Evolutionary conservation across 2,329 filamentous ascomycete species (phyloP).

Genomic region (Fusarium sp.): DNA sequence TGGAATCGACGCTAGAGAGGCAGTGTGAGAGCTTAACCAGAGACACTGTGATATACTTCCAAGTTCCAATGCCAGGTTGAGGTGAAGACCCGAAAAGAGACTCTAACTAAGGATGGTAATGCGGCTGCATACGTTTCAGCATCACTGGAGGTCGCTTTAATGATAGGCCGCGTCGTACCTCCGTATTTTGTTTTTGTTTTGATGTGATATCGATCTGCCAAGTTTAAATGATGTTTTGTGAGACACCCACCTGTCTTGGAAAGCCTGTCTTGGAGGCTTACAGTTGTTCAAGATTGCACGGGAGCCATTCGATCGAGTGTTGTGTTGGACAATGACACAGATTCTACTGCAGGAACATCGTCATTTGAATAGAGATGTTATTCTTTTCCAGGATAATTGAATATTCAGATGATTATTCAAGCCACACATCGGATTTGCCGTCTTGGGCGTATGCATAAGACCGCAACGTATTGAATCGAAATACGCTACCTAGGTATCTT

Average conservation of each 20-base stretch:
- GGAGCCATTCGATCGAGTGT: slow-evolving; percentile 15
- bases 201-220: slow-evolving; percentile 6
- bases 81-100: background rate
- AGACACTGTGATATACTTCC: slow-evolving; percentile 34
- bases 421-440: too few relatives aligned
- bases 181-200: slow-evolving; percentile 16
- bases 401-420: too few relatives aligned
- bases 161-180: background rate
- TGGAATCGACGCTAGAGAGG: slow-evolving; percentile 41
- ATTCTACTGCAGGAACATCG: slow-evolving; percentile 21
- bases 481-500: slow-evolving; percentile 20
- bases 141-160: slow-evolving; percentile 29
- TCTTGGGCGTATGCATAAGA: background rate
- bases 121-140: slow-evolving; percentile 30
- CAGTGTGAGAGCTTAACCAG: slow-evolving; percentile 29
- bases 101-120: background rate
- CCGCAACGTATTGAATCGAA: background rate
- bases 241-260: slow-evolving; percentile 29
- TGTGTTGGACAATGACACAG: slow-evolving; percentile 26
- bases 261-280: slow-evolving; percentile 33
- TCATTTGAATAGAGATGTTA: slow-evolving; percentile 5
- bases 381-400: background rate
- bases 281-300: slow-evolving; percentile 6
- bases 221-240: slow-evolving; percentile 21
- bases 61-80: slow-evolving; percentile 1